These are phyloP conservation scores for Lipomyces yamanashiensis DNA, from an alignment of 805 yeast species.

Conservation along the genomic window DNA sequence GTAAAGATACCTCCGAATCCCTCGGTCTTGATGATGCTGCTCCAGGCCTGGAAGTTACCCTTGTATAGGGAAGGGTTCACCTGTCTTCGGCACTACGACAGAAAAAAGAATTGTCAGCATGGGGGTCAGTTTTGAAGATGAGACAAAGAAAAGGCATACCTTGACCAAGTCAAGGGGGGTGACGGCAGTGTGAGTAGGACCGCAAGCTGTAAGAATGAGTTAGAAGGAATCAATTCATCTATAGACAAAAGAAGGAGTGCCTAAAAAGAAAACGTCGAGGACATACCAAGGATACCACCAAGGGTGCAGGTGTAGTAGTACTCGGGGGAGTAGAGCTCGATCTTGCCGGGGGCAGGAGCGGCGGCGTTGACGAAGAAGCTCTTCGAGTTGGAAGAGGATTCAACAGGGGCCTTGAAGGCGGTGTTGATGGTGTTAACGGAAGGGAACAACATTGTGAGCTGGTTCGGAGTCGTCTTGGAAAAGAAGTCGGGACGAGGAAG, in stretches of 20 bases:
- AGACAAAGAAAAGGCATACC: constrained; percentile 25
- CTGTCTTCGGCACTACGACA: constrained; percentile 71
- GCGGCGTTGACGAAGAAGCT: constrained; percentile 42
- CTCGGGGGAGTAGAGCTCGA: constrained; percentile 62
- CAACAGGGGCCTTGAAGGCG: constrained; percentile 48
- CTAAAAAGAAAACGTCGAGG: background rate
- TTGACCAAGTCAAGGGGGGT: constrained; percentile 94
- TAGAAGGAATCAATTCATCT: background rate
- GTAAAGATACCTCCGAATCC: constrained; percentile 80
- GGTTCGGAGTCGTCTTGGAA: background rate
- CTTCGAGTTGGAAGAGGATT: constrained; percentile 38
- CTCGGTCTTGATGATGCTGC: constrained; percentile 68
- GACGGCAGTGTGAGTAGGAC: constrained; percentile 93
- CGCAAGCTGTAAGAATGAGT: constrained; percentile 68
- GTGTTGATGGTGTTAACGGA: constrained; percentile 46
- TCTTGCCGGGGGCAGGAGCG: constrained; percentile 42
- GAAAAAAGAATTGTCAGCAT: background rate
- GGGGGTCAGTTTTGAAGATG: background rate
- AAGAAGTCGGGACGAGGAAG: constrained; percentile 5
- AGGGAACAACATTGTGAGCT: constrained; percentile 47
- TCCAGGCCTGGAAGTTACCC: constrained; percentile 83
- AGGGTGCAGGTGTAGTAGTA: constrained; percentile 74
- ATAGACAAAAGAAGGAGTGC: background rate
- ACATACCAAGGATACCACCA: constrained; percentile 63
- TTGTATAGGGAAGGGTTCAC: constrained; percentile 74